Evolutionary conservation across 1,139 yeast genomes (phyloP).

Genomic region (Candida sanyaensis): DNA sequence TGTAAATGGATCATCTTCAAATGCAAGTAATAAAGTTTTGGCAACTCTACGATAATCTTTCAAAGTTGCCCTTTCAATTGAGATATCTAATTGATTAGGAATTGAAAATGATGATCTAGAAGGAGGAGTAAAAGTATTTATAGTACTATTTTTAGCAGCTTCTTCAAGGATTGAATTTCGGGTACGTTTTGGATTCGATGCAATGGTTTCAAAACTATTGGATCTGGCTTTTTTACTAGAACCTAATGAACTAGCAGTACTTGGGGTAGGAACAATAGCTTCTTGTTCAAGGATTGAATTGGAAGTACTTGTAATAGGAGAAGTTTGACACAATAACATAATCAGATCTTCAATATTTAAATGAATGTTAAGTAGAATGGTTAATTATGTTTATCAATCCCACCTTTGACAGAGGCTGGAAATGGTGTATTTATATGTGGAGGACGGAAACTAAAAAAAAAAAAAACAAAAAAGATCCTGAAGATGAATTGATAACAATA

Average conservation of each 20-base stretch:
- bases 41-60: conserved; percentile 43
- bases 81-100: conserved; percentile 25
- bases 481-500: not conserved
- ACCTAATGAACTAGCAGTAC: conserved; percentile 1
- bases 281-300: not conserved
- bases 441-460: too few species aligned
- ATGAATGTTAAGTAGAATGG: not conserved
- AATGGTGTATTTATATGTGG: too few species aligned
- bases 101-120: conserved; percentile 13
- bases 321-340: conserved; percentile 2
- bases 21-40: conserved; percentile 38
- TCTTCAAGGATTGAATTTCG: conserved; percentile 1
- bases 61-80: conserved; percentile 30
- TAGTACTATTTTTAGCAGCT: not conserved
- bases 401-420: too few species aligned
- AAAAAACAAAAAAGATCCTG: not conserved
- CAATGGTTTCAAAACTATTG: conserved; percentile 7
- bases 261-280: not conserved
- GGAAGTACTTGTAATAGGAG: not conserved
- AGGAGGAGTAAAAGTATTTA: not conserved
- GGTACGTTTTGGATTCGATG: conserved; percentile 5
- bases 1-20: conserved; percentile 44
- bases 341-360: not conserved
- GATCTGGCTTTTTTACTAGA: conserved; percentile 3
- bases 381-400: too few species aligned